Evolutionary conservation across 768 basidiomycete genomes (phyloP).

Genomic region (Suillus weaverae): DNA sequence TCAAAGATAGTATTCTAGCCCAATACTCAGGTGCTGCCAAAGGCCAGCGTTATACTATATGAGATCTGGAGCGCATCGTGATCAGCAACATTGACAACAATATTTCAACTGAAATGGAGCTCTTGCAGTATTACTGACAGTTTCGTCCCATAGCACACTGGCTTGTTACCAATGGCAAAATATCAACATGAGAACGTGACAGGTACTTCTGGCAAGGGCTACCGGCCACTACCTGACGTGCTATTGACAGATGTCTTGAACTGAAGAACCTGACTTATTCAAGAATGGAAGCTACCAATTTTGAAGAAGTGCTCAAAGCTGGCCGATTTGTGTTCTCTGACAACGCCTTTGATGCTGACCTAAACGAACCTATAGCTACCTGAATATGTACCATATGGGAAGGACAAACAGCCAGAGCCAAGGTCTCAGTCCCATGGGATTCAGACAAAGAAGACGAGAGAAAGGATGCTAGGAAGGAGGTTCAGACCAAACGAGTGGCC

Average conservation of each 20-base stretch:
- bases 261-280: neutral
- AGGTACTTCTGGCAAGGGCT: neutral
- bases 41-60: neutral
- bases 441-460: no score
- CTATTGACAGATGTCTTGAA: slow-evolving; percentile 7
- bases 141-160: neutral
- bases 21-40: slow-evolving; percentile 8
- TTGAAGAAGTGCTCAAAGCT: neutral
- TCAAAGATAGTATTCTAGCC: neutral
- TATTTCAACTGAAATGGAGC: slow-evolving; percentile 7
- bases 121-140: neutral
- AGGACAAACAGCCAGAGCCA: no score
- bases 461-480: no score
- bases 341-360: slow-evolving; percentile 1
- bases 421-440: no score
- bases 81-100: neutral
- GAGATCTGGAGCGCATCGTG: slow-evolving; percentile 4
- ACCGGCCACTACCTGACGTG: no score
- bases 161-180: slow-evolving; percentile 7
- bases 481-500: no score
- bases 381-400: neutral
- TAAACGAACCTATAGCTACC: neutral
- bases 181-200: neutral
- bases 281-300: neutral
- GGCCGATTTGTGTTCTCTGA: slow-evolving; percentile 5